phyloP scores from a whole-genome alignment of 352 stramenopile species.

The Pythium sp. region DNA sequence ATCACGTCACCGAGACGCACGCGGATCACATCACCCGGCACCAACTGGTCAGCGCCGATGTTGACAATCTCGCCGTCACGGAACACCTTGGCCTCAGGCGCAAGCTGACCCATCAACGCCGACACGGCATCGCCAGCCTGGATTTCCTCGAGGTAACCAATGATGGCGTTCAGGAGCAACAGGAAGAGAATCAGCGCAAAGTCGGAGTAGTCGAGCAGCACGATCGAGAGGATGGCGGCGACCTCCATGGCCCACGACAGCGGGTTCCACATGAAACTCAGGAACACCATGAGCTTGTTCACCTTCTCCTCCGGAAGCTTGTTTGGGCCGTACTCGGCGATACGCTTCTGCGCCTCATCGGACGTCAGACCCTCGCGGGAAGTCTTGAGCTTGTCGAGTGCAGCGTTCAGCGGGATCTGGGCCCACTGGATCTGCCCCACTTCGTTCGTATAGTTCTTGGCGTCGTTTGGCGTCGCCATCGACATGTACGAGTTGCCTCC shows the following conservation, averaged over 20 bases:
- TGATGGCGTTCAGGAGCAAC: slow-evolving; percentile 68
- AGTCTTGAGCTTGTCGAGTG: slow-evolving; percentile 81
- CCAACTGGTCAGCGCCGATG: slow-evolving; percentile 57
- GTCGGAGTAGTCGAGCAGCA: slow-evolving; percentile 76
- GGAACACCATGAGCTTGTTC: slow-evolving; percentile 78
- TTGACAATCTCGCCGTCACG: slow-evolving; percentile 79
- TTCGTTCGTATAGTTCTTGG: slow-evolving; percentile 80
- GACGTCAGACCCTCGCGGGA: slow-evolving; percentile 64
- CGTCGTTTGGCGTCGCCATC: slow-evolving; percentile 72
- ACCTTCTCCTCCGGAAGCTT: slow-evolving; percentile 76
- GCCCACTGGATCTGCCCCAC: slow-evolving; percentile 76
- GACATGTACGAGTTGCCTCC: slow-evolving; percentile 69
- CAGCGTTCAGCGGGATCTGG: slow-evolving; percentile 68
- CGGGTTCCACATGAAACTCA: slow-evolving; percentile 83
- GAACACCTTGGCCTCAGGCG: slow-evolving; percentile 81
- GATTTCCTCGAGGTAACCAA: slow-evolving; percentile 81
- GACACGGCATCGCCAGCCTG: slow-evolving; percentile 87
- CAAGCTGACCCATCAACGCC: slow-evolving; percentile 86
- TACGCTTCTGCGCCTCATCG: slow-evolving; percentile 69
- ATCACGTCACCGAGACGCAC: slow-evolving; percentile 89
- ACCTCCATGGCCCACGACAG: slow-evolving; percentile 83
- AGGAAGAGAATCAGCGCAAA: slow-evolving; percentile 72
- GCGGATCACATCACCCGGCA: slow-evolving; percentile 71
- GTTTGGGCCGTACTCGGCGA: slow-evolving; percentile 79
- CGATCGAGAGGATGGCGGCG: slow-evolving; percentile 66